These are phyloP conservation scores for Anisogramma anomala DNA, from an alignment of 2,329 filamentous ascomycete genomes.

Conservation along the genomic window DNA sequence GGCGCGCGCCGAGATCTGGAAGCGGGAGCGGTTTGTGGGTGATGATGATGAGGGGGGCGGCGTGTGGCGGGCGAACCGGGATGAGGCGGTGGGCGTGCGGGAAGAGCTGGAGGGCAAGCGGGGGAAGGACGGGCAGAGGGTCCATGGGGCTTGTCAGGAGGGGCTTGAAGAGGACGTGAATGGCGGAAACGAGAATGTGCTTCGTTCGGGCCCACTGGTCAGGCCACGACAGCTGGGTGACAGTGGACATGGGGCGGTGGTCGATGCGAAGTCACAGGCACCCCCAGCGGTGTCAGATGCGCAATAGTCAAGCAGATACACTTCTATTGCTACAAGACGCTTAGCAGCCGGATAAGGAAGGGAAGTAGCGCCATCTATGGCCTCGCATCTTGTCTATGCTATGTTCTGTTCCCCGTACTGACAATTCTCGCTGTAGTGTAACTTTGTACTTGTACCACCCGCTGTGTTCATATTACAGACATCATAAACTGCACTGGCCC, in stretches of 20 bases:
- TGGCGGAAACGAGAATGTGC: neutral
- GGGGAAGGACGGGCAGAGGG: neutral
- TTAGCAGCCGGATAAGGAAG: too few relatives aligned
- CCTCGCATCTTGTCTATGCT: too few relatives aligned
- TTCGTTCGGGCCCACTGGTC: constrained; percentile 3
- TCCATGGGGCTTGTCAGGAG: neutral
- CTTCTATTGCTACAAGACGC: neutral
- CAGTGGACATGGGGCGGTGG: constrained; percentile 12
- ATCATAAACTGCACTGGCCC: too few relatives aligned
- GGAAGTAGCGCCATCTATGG: too few relatives aligned
- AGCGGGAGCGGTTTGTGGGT: constrained; percentile 74
- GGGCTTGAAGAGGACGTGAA: neutral
- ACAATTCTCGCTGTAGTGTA: neutral
- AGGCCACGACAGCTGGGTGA: constrained; percentile 6
- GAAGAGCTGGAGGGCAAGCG: constrained; percentile 17
- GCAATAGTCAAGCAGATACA: neutral
- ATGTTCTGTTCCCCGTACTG: neutral
- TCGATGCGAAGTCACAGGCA: constrained; percentile 1
- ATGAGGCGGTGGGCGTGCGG: constrained; percentile 49
- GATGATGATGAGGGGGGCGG: constrained; percentile 57
- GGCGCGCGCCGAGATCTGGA: constrained; percentile 86
- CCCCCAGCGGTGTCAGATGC: neutral
- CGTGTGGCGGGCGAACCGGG: constrained; percentile 80
- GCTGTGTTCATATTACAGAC: neutral
- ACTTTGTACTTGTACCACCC: too few relatives aligned